Conservation (phyloP, 2,329 filamentous ascomycete species). For the Alternaria triticimaculans region DNA sequence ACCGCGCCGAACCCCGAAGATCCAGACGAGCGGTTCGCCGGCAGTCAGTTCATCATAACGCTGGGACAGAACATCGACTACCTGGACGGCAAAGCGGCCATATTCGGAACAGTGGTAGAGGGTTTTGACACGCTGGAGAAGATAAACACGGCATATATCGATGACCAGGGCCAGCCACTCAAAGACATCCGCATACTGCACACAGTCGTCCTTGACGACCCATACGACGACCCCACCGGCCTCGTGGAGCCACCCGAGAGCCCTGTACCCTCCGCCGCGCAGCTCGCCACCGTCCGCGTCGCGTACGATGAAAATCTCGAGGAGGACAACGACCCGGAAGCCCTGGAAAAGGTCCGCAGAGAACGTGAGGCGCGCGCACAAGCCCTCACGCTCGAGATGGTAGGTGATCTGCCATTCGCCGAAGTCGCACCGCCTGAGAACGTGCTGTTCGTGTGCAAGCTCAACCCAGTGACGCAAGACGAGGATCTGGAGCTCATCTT, state of each 20-base stretch:
- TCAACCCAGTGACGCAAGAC: slow-evolving; percentile 95
- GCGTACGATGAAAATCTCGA: slow-evolving; percentile 85
- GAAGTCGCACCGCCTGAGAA: slow-evolving; percentile 98
- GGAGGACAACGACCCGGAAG: slow-evolving; percentile 79
- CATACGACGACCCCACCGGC: slow-evolving; percentile 80
- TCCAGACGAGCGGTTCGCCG: slow-evolving; percentile 81
- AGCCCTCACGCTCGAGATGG: slow-evolving; percentile 94
- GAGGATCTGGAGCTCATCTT: slow-evolving; percentile 96
- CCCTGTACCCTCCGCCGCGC: slow-evolving; percentile 80
- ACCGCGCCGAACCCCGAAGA: slow-evolving; percentile 78
- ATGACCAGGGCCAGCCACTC: slow-evolving; percentile 83
- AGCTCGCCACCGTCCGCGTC: slow-evolving; percentile 90
- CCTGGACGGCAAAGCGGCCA: slow-evolving; percentile 89
- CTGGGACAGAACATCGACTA: slow-evolving; percentile 88
- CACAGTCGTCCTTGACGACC: slow-evolving; percentile 89
- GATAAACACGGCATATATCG: slow-evolving; percentile 88
- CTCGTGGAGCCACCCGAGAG: slow-evolving; percentile 79
- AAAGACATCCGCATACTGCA: slow-evolving; percentile 96
- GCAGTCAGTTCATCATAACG: slow-evolving; percentile 93
- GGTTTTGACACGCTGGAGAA: slow-evolving; percentile 94
- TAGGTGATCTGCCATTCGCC: slow-evolving; percentile 95
- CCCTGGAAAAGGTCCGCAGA: slow-evolving; percentile 77
- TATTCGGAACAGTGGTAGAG: slow-evolving; percentile 95
- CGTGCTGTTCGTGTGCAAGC: slow-evolving; percentile 96
- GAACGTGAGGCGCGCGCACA: slow-evolving; percentile 93